Evolutionary conservation across 192 early-diverging fungal genomes (phyloP).

Genomic region (Backusella mclennaniae): DNA sequence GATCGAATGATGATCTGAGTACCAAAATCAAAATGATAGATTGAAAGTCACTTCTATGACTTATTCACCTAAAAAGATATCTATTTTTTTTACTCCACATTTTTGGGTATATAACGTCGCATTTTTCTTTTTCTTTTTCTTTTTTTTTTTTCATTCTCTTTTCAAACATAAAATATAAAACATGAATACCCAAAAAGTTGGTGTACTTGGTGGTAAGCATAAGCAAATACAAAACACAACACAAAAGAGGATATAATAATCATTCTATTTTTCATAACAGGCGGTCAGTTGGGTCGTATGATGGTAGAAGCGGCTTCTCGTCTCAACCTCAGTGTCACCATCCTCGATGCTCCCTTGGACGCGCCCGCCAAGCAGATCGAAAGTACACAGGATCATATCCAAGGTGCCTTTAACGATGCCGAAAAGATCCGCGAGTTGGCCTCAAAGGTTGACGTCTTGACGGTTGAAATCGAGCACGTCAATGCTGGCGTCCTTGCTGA

Average conservation of each 20-base stretch:
- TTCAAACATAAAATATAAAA: neutral
- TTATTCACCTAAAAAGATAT: neutral
- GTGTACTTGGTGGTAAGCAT: conserved; percentile 51
- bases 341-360: conserved; percentile 77
- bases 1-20: neutral
- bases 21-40: neutral
- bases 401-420: conserved; percentile 84
- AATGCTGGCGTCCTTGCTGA: conserved; percentile 62
- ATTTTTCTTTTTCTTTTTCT: conserved; percentile 1
- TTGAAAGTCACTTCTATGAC: conserved; percentile 8
- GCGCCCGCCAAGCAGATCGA: conserved; percentile 88
- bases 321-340: conserved; percentile 78
- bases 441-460: conserved; percentile 73
- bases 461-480: conserved; percentile 99
- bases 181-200: conserved; percentile 53
- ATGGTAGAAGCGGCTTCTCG: conserved; percentile 92
- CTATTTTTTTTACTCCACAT: conserved; percentile 4
- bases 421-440: conserved; percentile 78
- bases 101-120: neutral
- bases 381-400: conserved; percentile 62
- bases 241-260: neutral
- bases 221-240: neutral
- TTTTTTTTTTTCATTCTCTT: neutral
- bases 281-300: conserved; percentile 99
- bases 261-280: conserved; percentile 48